A percentile compares a stretch with the other conserved stretches of the same genome.
Conservation (phyloP, 2,329 filamentous ascomycete species). For the Colletotrichum somersetense region DNA sequence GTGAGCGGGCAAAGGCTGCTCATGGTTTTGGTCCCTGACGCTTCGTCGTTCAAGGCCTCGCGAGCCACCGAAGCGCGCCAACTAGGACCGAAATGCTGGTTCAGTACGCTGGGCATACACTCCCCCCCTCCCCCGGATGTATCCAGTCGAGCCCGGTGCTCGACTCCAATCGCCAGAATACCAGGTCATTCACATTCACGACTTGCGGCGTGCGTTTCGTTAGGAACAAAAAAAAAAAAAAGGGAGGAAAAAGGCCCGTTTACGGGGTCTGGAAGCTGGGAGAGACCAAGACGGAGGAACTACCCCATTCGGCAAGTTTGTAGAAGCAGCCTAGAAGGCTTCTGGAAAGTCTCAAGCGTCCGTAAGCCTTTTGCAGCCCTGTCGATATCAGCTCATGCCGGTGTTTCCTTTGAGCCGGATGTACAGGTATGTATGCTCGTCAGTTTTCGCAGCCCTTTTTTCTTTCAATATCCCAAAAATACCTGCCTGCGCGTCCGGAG, state of each 20-base stretch:
- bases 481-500: background rate
- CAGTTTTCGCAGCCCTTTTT: background rate
- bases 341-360: slow-evolving; percentile 16
- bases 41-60: background rate
- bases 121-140: background rate
- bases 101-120: background rate
- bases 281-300: slow-evolving; percentile 4
- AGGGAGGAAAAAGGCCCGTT: background rate
- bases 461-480: background rate
- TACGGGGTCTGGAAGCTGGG: too few species aligned
- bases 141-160: background rate
- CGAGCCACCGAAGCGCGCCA: background rate
- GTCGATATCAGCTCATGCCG: slow-evolving; percentile 30
- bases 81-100: too few species aligned
- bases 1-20: background rate
- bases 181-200: background rate
- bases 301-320: slow-evolving; percentile 35
- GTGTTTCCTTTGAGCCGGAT: background rate
- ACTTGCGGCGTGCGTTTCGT: background rate
- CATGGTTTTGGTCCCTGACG: background rate
- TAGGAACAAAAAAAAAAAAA: background rate
- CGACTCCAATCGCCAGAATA: slow-evolving; percentile 3
- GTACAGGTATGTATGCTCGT: background rate
- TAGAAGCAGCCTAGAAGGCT: slow-evolving; percentile 31
- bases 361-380: background rate